These are phyloP conservation scores for Globisporangium cederbergense DNA, from an alignment of 352 stramenopile species.

Conservation along the genomic window DNA sequence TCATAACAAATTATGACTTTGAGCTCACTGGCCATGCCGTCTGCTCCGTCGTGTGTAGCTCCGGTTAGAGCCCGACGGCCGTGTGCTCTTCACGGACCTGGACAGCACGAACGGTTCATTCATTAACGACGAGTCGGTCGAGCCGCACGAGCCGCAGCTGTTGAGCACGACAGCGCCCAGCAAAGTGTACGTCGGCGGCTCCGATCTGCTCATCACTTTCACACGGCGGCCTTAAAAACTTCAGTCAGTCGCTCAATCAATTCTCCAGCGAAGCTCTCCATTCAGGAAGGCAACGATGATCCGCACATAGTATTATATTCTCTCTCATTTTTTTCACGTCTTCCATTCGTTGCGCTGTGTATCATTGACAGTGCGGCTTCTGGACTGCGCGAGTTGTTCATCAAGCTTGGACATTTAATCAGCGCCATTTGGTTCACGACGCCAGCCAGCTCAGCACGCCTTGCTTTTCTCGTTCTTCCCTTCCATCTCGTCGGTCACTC, in stretches of 20 bases:
- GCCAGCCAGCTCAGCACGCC: neutral
- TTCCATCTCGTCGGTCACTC: neutral
- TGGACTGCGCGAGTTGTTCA: neutral
- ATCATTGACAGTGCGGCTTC: neutral
- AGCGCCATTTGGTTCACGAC: neutral
- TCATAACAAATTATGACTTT: neutral
- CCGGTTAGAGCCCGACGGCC: slow-evolving; percentile 55
- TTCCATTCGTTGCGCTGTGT: slow-evolving; percentile 5
- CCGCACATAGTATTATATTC: slow-evolving; percentile 46
- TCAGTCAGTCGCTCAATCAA: neutral
- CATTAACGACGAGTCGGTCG: slow-evolving; percentile 53
- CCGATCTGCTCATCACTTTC: slow-evolving; percentile 53
- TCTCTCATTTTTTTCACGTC: slow-evolving; percentile 16
- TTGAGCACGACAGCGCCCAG: slow-evolving; percentile 41
- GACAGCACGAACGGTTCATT: slow-evolving; percentile 81
- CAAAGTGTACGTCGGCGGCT: slow-evolving; percentile 50
- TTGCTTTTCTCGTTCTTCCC: neutral
- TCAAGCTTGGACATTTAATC: neutral
- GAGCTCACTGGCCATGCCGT: neutral
- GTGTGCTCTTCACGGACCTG: slow-evolving; percentile 68
- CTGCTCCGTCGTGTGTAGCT: slow-evolving; percentile 28
- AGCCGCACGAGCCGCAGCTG: slow-evolving; percentile 43
- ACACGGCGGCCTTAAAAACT: slow-evolving; percentile 30
- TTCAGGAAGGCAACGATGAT: neutral
- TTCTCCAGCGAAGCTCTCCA: neutral